A percentile compares a stretch with the other conserved stretches of the same genome.
phyloP scores from a whole-genome alignment of 352 stramenopile species.

The Globisporangium mamillatum region DNA sequence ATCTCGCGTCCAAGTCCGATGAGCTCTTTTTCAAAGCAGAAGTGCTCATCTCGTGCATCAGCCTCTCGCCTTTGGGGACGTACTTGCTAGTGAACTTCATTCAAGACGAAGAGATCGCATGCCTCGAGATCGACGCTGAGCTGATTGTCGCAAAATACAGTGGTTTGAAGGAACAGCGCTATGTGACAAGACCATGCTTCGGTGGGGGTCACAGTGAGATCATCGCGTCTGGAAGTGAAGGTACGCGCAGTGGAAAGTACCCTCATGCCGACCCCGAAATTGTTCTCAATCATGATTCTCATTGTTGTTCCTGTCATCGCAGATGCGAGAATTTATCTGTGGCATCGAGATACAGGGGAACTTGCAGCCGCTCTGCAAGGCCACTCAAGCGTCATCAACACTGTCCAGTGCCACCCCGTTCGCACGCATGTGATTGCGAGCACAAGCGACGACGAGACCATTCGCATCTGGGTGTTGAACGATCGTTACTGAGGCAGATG shows the following conservation, averaged over 20 bases:
- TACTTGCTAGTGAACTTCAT: constrained; percentile 67
- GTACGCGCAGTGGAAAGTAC: constrained; percentile 20
- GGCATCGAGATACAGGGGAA: constrained; percentile 53
- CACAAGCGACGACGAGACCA: constrained; percentile 73
- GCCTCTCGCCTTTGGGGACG: constrained; percentile 35
- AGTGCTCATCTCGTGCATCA: constrained; percentile 55
- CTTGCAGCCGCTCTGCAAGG: constrained; percentile 33
- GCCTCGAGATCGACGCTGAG: constrained; percentile 43
- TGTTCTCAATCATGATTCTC: background rate
- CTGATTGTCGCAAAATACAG: constrained; percentile 44
- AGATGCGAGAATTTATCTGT: constrained; percentile 64
- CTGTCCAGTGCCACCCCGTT: constrained; percentile 52
- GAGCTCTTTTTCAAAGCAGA: constrained; percentile 51
- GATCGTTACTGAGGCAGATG: background rate
- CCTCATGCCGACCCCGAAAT: background rate
- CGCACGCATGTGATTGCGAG: constrained; percentile 53
- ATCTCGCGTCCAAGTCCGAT: constrained; percentile 56
- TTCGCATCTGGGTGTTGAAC: constrained; percentile 44
- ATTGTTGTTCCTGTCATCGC: background rate
- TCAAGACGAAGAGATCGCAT: constrained; percentile 55
- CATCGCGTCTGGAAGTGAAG: constrained; percentile 70
- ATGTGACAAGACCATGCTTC: constrained; percentile 65
- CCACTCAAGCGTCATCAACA: constrained; percentile 73
- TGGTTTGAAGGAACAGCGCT: constrained; percentile 63
- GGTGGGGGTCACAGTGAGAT: constrained; percentile 44